These are phyloP conservation scores for Pisolithus marmoratus DNA, from an alignment of 768 basidiomycete genomes.

Conservation along the genomic window DNA sequence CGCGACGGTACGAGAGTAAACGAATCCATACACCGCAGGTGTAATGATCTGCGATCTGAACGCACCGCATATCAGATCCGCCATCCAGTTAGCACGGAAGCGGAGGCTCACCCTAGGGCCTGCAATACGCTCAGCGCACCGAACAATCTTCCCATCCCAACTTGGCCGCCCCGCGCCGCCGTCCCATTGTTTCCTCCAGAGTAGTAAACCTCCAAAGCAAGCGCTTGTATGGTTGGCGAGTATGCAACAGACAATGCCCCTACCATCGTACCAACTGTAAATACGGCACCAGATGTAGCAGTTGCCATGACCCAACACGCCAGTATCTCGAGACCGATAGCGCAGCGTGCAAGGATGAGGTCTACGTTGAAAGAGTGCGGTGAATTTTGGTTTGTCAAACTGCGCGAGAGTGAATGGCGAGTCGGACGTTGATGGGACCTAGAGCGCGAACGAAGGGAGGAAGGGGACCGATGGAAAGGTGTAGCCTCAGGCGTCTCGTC, in stretches of 20 bases:
- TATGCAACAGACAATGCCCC: constrained; percentile 57
- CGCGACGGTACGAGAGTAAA: constrained; percentile 68
- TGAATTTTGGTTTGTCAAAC: not conserved
- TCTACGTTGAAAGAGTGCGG: constrained; percentile 54
- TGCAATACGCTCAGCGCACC: constrained; percentile 75
- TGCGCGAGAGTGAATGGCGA: not conserved
- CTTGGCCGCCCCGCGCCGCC: constrained; percentile 37
- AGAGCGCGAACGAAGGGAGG: constrained; percentile 2
- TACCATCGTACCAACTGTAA: constrained; percentile 44
- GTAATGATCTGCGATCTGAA: constrained; percentile 63
- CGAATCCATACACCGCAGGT: constrained; percentile 65
- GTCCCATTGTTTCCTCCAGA: constrained; percentile 6
- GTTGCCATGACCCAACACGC: constrained; percentile 47
- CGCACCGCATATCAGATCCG: not conserved
- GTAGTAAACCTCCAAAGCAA: constrained; percentile 61
- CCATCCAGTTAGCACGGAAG: not conserved
- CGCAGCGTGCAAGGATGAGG: constrained; percentile 57
- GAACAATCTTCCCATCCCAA: constrained; percentile 70
- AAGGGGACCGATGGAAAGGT: not conserved
- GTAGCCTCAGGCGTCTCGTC: constrained; percentile 14
- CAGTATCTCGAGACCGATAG: constrained; percentile 50
- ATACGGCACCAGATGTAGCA: constrained; percentile 42
- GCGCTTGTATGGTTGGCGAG: constrained; percentile 60
- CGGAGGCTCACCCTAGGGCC: constrained; percentile 49
- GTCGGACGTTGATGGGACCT: constrained; percentile 4